Conservation (phyloP, 2,329 filamentous ascomycete species). For the Fusarium sp. region DNA sequence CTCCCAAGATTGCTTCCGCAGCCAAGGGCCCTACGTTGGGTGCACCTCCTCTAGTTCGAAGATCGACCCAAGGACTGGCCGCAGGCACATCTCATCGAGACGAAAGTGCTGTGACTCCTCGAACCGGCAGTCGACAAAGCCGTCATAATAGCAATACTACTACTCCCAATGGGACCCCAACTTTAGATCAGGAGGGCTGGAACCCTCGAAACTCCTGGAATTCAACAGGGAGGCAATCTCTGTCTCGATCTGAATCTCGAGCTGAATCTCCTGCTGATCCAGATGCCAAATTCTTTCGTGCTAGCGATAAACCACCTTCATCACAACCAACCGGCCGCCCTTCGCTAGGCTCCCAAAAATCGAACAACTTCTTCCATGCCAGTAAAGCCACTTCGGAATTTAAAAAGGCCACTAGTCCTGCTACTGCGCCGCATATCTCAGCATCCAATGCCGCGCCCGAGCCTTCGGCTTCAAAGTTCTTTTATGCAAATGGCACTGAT, state of each 20-base stretch:
- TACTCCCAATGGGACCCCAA: constrained; percentile 73
- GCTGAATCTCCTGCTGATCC: constrained; percentile 44
- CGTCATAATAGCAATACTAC: constrained; percentile 75
- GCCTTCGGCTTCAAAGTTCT: constrained; percentile 70
- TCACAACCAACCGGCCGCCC: constrained; percentile 51
- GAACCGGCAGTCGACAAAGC: constrained; percentile 78
- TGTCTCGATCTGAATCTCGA: constrained; percentile 44
- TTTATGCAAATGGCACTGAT: constrained; percentile 74
- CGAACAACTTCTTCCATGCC: constrained; percentile 68
- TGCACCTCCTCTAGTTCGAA: constrained; percentile 56
- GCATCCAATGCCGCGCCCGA: constrained; percentile 53
- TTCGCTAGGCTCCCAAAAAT: constrained; percentile 58
- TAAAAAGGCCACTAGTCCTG: constrained; percentile 50
- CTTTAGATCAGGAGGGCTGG: constrained; percentile 58
- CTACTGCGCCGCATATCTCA: constrained; percentile 49
- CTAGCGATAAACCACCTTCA: constrained; percentile 75
- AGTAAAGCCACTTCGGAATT: constrained; percentile 59
- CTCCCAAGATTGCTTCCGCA: constrained; percentile 64
- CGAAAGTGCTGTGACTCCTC: constrained; percentile 70
- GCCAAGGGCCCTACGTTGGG: constrained; percentile 54
- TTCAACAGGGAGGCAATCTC: constrained; percentile 40
- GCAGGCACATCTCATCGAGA: constrained; percentile 29
- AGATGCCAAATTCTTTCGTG: constrained; percentile 86
- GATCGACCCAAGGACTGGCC: constrained; percentile 45
- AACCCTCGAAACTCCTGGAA: constrained; percentile 54